phyloP scores from a whole-genome alignment of 768 basidiomycete species.

The Tricholoma sp. region DNA sequence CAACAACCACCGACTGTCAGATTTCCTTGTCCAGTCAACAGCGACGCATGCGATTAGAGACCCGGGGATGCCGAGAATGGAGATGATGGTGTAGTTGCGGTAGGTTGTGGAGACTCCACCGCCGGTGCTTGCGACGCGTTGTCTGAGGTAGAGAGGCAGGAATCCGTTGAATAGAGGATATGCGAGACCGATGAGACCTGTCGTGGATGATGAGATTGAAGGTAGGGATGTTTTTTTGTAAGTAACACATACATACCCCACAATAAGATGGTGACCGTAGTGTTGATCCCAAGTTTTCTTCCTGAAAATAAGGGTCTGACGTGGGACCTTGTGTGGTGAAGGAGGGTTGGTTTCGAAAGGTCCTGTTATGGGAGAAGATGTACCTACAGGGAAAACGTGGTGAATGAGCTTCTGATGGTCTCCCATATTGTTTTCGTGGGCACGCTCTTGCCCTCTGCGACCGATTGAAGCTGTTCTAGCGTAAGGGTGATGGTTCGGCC shows the following conservation, averaged over 20 bases:
- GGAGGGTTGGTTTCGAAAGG: not conserved
- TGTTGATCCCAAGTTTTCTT: slow-evolving; percentile 38
- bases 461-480: slow-evolving; percentile 35
- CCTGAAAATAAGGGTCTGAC: slow-evolving; percentile 45
- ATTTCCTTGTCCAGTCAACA: slow-evolving; percentile 37
- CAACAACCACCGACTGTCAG: slow-evolving; percentile 25
- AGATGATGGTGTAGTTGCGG: slow-evolving; percentile 46
- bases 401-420: slow-evolving; percentile 29
- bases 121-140: slow-evolving; percentile 23
- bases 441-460: slow-evolving; percentile 16
- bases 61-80: slow-evolving; percentile 41
- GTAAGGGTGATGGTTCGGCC: slow-evolving; percentile 41
- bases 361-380: not conserved
- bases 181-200: slow-evolving; percentile 44
- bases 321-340: slow-evolving; percentile 32
- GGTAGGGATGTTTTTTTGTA: not conserved
- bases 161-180: slow-evolving; percentile 51
- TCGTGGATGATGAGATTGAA: not conserved
- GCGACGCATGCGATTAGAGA: slow-evolving; percentile 41
- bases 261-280: slow-evolving; percentile 41
- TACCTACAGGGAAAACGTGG: slow-evolving; percentile 34
- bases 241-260: slow-evolving; percentile 35
- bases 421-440: slow-evolving; percentile 22
- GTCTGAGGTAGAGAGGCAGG: slow-evolving; percentile 42
- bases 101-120: slow-evolving; percentile 29